These are phyloP conservation scores for Didymella keratinophila DNA, from an alignment of 2,329 filamentous ascomycete genomes.

Conservation along the genomic window DNA sequence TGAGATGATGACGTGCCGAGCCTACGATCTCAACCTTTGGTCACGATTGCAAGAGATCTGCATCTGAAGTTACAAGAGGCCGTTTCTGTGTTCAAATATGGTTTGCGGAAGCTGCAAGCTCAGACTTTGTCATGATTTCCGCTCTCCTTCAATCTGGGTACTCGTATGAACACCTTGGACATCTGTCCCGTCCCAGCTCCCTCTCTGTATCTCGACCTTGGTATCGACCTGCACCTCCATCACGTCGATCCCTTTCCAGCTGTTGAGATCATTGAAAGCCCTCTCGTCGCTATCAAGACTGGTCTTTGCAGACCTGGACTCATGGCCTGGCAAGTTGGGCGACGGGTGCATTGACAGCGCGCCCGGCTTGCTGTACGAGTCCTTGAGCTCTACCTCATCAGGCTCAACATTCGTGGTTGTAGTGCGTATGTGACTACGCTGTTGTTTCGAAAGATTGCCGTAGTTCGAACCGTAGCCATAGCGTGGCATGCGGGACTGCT, in stretches of 20 bases:
- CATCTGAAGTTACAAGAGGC: background rate
- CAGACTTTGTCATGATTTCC: background rate
- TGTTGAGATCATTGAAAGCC: slow-evolving; percentile 16
- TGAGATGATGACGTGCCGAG: background rate
- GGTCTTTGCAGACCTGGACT: slow-evolving; percentile 15
- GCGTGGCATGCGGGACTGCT: slow-evolving; percentile 24
- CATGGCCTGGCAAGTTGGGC: slow-evolving; percentile 2
- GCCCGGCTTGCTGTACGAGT: slow-evolving; percentile 22
- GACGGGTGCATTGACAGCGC: slow-evolving; percentile 16
- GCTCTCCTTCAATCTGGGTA: slow-evolving; percentile 23
- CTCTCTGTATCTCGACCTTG: slow-evolving; percentile 40
- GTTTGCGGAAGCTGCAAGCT: background rate
- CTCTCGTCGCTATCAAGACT: slow-evolving; percentile 35
- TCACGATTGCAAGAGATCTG: background rate
- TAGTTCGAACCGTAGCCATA: slow-evolving; percentile 34
- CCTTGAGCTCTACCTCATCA: slow-evolving; percentile 37
- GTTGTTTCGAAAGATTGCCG: slow-evolving; percentile 26
- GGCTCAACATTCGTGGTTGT: slow-evolving; percentile 10
- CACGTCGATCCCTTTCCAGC: slow-evolving; percentile 23
- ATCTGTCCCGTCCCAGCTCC: slow-evolving; percentile 24
- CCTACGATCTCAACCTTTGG: too few relatives aligned
- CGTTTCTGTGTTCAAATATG: background rate
- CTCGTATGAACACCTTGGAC: slow-evolving; percentile 11
- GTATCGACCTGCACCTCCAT: slow-evolving; percentile 39
- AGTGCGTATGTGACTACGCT: slow-evolving; percentile 22